These are phyloP conservation scores for Pelagomonas calceolata DNA, from an alignment of 108 stramenopile genomes.

Conservation along the genomic window DNA sequence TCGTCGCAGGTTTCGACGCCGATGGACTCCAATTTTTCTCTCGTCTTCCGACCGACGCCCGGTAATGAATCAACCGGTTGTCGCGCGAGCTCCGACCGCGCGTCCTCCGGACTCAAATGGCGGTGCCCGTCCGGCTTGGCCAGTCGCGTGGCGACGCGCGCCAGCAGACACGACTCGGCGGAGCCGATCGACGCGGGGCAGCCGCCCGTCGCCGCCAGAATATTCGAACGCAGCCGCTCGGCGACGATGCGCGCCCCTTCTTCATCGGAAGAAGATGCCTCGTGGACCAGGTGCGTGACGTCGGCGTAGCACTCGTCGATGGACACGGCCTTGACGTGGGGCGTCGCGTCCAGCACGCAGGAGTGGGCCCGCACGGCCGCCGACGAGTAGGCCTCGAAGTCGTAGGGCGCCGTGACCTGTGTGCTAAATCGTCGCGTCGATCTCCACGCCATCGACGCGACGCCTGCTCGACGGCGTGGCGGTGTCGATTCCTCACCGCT, in stretches of 20 bases:
- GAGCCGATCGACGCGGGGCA: neutral
- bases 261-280: neutral
- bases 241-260: neutral
- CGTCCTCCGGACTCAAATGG: neutral
- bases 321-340: neutral
- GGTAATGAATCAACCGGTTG: neutral
- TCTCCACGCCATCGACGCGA: too few species aligned
- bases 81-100: neutral
- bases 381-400: slow-evolving; percentile 30
- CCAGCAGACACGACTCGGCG: neutral
- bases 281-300: neutral
- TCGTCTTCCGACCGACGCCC: neutral
- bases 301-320: slow-evolving; percentile 2
- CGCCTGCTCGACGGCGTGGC: too few species aligned
- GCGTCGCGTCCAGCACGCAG: slow-evolving; percentile 14
- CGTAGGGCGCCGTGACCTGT: slow-evolving; percentile 36
- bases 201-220: neutral
- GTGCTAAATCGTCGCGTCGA: too few species aligned
- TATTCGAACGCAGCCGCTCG: neutral
- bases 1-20: neutral
- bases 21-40: neutral
- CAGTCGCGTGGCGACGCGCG: neutral
- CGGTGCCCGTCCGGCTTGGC: neutral
- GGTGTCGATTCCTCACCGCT: too few species aligned
- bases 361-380: slow-evolving; percentile 31